phyloP scores from a whole-genome alignment of 225 moss, liverwort and hornwort genomes.

The Neckera pumila region DNA sequence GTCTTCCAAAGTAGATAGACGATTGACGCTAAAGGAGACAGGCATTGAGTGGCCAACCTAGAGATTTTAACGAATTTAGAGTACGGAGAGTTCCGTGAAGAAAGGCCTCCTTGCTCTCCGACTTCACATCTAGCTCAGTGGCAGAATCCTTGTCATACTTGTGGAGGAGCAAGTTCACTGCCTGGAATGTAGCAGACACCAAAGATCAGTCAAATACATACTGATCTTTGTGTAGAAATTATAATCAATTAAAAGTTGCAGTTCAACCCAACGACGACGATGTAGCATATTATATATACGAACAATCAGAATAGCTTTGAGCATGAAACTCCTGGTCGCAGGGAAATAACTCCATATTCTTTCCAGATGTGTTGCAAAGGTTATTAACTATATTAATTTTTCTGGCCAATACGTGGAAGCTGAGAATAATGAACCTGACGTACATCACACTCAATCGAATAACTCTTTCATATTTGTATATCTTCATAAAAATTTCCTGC shows the following conservation, averaged over 20 bases:
- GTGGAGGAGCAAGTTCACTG: slow-evolving; percentile 39
- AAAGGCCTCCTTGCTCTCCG: slow-evolving; percentile 45
- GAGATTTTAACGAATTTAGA: slow-evolving; percentile 21
- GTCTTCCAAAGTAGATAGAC: not conserved
- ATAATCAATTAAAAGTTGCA: not conserved
- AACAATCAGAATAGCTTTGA: not conserved
- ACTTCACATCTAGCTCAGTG: slow-evolving; percentile 1
- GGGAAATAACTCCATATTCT: not conserved
- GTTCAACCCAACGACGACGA: not conserved
- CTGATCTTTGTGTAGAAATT: not conserved
- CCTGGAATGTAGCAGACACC: slow-evolving; percentile 33
- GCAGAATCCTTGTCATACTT: slow-evolving; percentile 27
- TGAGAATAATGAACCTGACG: slow-evolving; percentile 8
- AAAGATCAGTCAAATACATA: not conserved
- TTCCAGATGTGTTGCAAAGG: not conserved
- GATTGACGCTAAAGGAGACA: not conserved
- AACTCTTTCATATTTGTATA: slow-evolving; percentile 4
- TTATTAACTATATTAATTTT: not conserved
- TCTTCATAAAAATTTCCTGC: slow-evolving; percentile 3
- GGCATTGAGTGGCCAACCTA: slow-evolving; percentile 26
- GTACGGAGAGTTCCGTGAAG: slow-evolving; percentile 28
- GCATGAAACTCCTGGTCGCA: not conserved
- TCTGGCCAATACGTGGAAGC: slow-evolving; percentile 3
- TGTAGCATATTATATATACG: not conserved
- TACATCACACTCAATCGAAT: not conserved